Conservation (phyloP, 371 early-diverging fungal genomes). For the Mortierella polycephala region DNA sequence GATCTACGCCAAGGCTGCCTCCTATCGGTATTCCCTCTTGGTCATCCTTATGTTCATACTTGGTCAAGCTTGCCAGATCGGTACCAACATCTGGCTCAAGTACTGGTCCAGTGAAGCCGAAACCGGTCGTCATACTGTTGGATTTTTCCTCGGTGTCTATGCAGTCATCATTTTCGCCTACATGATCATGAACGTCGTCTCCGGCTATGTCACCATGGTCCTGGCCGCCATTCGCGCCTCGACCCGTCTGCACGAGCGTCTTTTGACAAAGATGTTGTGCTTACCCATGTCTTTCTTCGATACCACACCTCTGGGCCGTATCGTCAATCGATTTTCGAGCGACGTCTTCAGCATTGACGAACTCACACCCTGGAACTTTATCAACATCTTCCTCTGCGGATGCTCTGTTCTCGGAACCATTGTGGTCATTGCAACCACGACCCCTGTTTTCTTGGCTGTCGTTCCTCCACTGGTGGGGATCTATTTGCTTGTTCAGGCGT, state of each 20-base stretch:
- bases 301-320: slow-evolving; percentile 68
- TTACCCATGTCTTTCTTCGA: slow-evolving; percentile 69
- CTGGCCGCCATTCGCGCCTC: slow-evolving; percentile 50
- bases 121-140: slow-evolving; percentile 4
- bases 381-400: slow-evolving; percentile 21
- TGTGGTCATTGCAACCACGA: slow-evolving; percentile 38
- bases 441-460: slow-evolving; percentile 46
- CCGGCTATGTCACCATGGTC: slow-evolving; percentile 42
- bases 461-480: slow-evolving; percentile 53
- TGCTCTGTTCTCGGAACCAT: slow-evolving; percentile 39
- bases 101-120: slow-evolving; percentile 58
- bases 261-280: slow-evolving; percentile 57
- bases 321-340: slow-evolving; percentile 79
- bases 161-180: slow-evolving; percentile 27
- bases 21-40: slow-evolving; percentile 15
- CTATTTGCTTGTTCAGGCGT: slow-evolving; percentile 70
- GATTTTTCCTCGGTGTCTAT: slow-evolving; percentile 46
- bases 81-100: slow-evolving; percentile 71
- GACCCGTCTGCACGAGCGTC: slow-evolving; percentile 48
- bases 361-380: slow-evolving; percentile 32
- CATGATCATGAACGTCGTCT: slow-evolving; percentile 39
- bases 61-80: slow-evolving; percentile 41
- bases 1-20: slow-evolving; percentile 70
- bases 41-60: slow-evolving; percentile 22
- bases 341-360: slow-evolving; percentile 41